These are phyloP conservation scores for Eimeria maxima DNA, from an alignment of 169 alveolate genomes.

Conservation along the genomic window DNA sequence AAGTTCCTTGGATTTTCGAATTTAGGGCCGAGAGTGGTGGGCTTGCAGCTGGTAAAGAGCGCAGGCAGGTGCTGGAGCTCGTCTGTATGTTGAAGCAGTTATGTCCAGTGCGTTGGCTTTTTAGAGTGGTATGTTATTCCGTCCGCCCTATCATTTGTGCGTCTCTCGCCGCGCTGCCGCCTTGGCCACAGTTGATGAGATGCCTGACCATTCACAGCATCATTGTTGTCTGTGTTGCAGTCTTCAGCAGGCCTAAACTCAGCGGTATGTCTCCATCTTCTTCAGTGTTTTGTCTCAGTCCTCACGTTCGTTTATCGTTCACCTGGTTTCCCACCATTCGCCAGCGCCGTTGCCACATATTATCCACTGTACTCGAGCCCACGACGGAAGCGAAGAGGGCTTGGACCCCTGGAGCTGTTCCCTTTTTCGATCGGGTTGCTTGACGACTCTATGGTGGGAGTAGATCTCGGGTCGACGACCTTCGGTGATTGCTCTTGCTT, in stretches of 20 bases:
- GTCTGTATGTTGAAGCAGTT: not conserved
- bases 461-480: not conserved
- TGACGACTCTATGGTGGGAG: not conserved
- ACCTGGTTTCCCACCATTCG: not conserved
- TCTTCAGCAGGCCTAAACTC: not conserved
- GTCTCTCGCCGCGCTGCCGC: not conserved
- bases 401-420: not conserved
- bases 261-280: not conserved
- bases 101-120: not conserved
- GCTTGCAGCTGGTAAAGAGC: not conserved
- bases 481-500: not conserved
- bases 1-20: not conserved
- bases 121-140: not conserved
- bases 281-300: not conserved
- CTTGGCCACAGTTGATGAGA: not conserved
- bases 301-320: not conserved
- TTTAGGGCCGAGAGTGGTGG: not conserved
- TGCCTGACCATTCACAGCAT: not conserved
- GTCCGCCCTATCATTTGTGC: not conserved
- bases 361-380: no score
- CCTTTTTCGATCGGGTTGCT: not conserved
- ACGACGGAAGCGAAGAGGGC: not conserved
- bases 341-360: not conserved
- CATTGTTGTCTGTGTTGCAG: not conserved
- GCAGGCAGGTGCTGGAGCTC: not conserved